phyloP scores from a whole-genome alignment of 225 moss, liverwort and hornwort species.

The Pleurozium schreberi region DNA sequence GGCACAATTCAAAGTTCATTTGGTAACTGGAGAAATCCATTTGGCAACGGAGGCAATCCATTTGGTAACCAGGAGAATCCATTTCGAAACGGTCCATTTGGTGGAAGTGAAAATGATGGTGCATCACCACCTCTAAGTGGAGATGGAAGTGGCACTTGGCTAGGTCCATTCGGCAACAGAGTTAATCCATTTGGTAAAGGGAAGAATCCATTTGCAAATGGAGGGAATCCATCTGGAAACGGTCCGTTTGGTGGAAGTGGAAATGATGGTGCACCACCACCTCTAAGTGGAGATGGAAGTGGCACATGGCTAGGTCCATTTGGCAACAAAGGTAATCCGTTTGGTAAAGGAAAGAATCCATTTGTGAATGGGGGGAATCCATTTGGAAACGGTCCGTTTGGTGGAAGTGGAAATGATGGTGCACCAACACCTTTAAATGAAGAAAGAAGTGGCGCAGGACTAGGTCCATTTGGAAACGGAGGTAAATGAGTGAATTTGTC shows the following conservation, averaged over 20 bases:
- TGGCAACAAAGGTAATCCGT: background rate
- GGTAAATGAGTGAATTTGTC: background rate
- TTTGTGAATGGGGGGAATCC: background rate
- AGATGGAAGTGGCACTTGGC: background rate
- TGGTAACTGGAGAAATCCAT: background rate
- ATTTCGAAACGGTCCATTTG: background rate
- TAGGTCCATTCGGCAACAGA: background rate
- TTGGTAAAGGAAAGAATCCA: fast-evolving
- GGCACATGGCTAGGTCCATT: background rate
- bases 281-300: too few species aligned
- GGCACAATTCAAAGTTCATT: background rate
- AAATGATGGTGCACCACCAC: background rate
- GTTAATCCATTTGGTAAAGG: background rate
- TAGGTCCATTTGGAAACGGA: background rate
- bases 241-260: background rate
- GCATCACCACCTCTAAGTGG: background rate
- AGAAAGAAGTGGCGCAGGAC: background rate
- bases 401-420: background rate
- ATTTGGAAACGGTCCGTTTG: background rate
- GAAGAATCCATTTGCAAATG: background rate
- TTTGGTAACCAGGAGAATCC: too few species aligned
- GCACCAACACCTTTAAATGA: background rate
- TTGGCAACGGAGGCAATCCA: background rate
- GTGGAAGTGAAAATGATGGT: background rate
- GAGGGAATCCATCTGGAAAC: background rate